These are phyloP conservation scores for Giardia muris DNA, from an alignment of 208 protist species.

Conservation along the genomic window DNA sequence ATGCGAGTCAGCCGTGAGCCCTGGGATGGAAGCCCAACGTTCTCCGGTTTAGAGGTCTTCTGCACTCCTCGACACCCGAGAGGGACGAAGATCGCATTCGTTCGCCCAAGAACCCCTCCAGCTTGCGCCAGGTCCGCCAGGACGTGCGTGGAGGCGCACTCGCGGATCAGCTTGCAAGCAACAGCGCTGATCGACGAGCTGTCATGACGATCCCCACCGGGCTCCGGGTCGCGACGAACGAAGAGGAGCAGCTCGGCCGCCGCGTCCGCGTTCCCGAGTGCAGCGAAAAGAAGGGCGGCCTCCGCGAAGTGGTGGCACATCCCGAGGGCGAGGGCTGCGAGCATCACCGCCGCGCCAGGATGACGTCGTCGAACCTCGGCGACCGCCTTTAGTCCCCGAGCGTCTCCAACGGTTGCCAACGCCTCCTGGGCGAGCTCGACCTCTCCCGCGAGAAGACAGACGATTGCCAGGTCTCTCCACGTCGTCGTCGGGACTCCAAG, in stretches of 20 bases:
- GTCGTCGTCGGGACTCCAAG: neutral
- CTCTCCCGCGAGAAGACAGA: neutral
- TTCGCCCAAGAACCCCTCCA: neutral
- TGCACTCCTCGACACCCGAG: neutral
- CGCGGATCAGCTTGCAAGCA: neutral
- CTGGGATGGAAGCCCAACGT: neutral
- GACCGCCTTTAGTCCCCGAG: neutral
- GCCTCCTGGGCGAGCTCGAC: constrained; percentile 1
- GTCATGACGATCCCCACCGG: neutral
- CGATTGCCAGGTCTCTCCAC: neutral
- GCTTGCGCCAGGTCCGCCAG: neutral
- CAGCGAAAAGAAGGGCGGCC: constrained; percentile 16
- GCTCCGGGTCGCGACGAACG: neutral
- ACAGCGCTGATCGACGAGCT: neutral
- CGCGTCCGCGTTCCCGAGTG: neutral
- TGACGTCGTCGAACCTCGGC: neutral
- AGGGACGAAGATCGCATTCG: neutral
- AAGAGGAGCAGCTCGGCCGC: constrained; percentile 9
- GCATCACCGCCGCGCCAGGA: neutral
- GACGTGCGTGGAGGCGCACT: neutral
- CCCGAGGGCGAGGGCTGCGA: neutral
- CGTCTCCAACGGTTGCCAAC: neutral
- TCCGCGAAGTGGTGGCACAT: neutral
- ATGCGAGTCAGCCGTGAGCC: neutral
- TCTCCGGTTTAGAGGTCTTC: neutral